phyloP scores from a whole-genome alignment of 2,329 filamentous ascomycete genomes.

The Penicillium vulpinum region DNA sequence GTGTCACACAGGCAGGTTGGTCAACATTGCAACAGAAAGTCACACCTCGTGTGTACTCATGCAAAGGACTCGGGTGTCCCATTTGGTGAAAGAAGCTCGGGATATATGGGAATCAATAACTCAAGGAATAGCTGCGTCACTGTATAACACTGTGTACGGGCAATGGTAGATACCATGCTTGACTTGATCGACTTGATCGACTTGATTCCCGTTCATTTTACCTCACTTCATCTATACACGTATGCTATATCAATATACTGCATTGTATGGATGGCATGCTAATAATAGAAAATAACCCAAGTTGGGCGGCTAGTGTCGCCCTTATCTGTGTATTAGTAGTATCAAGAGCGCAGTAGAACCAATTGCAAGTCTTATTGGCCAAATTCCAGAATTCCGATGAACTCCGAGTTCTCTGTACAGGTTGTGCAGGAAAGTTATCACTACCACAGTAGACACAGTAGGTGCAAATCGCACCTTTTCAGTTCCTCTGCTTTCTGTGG shows the following conservation, averaged over 20 bases:
- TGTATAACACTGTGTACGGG: conserved; percentile 10
- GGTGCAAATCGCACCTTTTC: not conserved
- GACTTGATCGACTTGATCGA: too few species aligned
- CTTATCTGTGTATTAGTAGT: not conserved
- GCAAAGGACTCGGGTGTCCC: not conserved
- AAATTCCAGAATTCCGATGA: not conserved
- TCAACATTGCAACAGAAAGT: conserved; percentile 21
- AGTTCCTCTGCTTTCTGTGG: not conserved
- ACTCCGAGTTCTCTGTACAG: not conserved
- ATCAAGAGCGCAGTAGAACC: not conserved
- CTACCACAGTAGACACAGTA: not conserved
- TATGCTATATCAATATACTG: not conserved
- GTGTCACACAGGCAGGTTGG: conserved; percentile 21
- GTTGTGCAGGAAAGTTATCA: not conserved
- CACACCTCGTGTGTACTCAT: not conserved
- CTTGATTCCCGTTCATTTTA: not conserved
- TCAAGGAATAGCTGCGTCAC: not conserved
- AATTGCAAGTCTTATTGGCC: not conserved
- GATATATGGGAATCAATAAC: not conserved
- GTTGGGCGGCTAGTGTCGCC: not conserved
- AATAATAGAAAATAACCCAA: too few species aligned
- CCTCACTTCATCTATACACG: not conserved
- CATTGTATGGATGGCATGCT: too few species aligned
- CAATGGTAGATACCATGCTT: not conserved
- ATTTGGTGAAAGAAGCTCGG: not conserved